Conservation (phyloP, 768 basidiomycete species). For the Tulasnella calospora region DNA sequence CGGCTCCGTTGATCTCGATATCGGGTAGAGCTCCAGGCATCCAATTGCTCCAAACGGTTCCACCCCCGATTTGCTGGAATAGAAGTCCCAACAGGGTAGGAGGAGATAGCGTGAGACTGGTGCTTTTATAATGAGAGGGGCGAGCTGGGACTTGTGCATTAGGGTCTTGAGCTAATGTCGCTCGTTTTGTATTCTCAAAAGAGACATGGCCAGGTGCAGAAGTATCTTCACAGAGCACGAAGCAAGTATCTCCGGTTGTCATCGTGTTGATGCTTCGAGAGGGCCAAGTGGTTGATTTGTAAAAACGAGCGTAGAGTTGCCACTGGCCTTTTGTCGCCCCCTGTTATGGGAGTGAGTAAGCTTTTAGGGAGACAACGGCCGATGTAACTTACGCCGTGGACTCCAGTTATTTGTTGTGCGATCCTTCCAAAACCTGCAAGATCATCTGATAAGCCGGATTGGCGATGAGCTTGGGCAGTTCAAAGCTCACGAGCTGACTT, state of each 20-base stretch:
- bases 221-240: not conserved
- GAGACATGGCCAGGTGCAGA: not conserved
- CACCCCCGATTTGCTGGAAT: slow-evolving; percentile 19
- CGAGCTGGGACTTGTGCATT: not conserved
- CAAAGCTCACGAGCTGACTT: not conserved
- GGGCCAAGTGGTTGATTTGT: slow-evolving; percentile 15
- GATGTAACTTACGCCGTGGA: not conserved
- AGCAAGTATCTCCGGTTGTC: slow-evolving; percentile 14
- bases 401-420: slow-evolving; percentile 4
- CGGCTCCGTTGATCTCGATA: slow-evolving; percentile 19
- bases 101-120: slow-evolving; percentile 21
- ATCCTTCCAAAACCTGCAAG: slow-evolving; percentile 9
- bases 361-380: not conserved
- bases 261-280: slow-evolving; percentile 18
- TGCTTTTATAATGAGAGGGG: slow-evolving; percentile 12
- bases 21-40: slow-evolving; percentile 13
- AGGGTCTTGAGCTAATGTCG: slow-evolving; percentile 2
- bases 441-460: not conserved
- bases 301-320: slow-evolving; percentile 21
- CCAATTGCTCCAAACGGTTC: slow-evolving; percentile 14
- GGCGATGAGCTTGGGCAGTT: not conserved
- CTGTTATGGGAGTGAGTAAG: not conserved
- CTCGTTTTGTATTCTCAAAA: not conserved
- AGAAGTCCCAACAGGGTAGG: not conserved
- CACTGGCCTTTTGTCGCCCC: slow-evolving; percentile 3